A percentile compares a stretch with the other conserved stretches of the same genome.
Evolutionary conservation across 306 rosid species (phyloP).

Genomic region (Lithocarpus polystachyus): DNA sequence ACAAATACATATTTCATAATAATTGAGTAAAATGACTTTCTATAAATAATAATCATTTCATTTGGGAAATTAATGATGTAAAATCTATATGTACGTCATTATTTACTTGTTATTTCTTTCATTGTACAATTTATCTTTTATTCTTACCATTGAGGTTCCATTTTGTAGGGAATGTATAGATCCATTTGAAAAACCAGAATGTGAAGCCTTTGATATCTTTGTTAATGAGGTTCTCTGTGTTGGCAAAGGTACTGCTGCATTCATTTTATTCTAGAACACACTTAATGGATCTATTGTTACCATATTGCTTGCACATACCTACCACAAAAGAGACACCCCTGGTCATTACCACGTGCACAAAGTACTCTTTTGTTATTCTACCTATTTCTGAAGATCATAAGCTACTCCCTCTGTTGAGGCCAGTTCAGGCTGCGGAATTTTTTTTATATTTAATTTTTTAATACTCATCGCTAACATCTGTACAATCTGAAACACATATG

Average conservation of each 20-base stretch:
- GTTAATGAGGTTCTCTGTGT: conserved; percentile 74
- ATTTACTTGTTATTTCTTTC: not conserved
- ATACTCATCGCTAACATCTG: not conserved
- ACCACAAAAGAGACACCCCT: not conserved
- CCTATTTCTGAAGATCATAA: not conserved
- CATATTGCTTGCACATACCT: not conserved
- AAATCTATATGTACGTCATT: not conserved
- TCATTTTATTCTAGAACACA: not conserved
- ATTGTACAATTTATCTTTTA: not conserved
- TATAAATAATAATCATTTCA: not conserved
- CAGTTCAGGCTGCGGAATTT: not conserved
- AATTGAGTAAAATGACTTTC: not conserved
- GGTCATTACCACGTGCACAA: not conserved
- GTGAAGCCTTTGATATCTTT: conserved; percentile 85
- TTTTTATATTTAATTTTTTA: no score
- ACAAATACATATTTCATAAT: not conserved
- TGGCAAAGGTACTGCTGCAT: conserved; percentile 61
- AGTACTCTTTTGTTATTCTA: not conserved
- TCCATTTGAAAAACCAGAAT: conserved; percentile 86
- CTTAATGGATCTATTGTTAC: not conserved
- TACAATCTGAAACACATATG: not conserved
- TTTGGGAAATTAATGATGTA: not conserved
- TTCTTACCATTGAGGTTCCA: conserved; percentile 17
- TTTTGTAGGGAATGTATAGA: conserved; percentile 79
- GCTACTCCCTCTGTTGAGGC: not conserved